Conservation (phyloP, 495 filamentous ascomycete genomes). For the Tuber indicum region DNA sequence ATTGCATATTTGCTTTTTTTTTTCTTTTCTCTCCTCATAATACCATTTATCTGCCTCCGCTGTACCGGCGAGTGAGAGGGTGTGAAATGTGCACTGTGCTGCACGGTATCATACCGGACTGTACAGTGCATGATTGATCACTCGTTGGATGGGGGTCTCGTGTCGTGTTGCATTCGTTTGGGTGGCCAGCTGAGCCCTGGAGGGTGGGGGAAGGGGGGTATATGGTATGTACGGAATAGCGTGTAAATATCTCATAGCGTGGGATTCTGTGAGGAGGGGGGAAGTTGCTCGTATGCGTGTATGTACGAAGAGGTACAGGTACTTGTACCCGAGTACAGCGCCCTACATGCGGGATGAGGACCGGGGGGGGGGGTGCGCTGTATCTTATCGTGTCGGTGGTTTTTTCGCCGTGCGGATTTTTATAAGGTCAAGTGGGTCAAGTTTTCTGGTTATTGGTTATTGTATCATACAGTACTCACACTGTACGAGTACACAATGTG, state of each 20-base stretch:
- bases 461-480: no score
- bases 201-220: not conserved
- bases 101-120: not conserved
- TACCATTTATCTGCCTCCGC: not conserved
- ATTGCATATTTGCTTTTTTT: not conserved
- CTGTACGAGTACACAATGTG: no score
- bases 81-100: not conserved
- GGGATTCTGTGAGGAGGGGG: not conserved
- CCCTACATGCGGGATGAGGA: not conserved
- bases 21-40: not conserved
- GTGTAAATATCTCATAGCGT: not conserved
- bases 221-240: not conserved
- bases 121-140: not conserved
- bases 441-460: not conserved
- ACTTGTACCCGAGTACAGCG: not conserved
- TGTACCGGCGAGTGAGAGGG: not conserved
- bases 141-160: not conserved
- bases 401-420: not conserved
- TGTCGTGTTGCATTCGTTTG: not conserved
- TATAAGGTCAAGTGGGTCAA: not conserved
- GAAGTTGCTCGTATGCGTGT: not conserved
- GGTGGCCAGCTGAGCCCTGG: not conserved
- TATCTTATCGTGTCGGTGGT: no score
- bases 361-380: not conserved
- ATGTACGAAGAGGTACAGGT: not conserved